Base-by-base conservation (phyloP, 306 rosid species). In the Rosa multiflora region DNA sequence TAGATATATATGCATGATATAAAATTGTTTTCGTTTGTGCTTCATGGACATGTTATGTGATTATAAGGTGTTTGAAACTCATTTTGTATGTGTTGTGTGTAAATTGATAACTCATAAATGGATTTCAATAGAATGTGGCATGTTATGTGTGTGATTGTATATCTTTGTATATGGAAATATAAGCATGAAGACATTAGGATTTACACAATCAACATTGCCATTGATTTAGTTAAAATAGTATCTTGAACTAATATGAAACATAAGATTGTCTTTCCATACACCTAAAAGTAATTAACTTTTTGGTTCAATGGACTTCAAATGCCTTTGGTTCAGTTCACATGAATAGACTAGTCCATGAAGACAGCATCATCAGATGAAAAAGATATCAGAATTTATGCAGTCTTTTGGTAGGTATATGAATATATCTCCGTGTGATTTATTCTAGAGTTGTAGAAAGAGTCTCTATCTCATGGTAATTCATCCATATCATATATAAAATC, bases 1-100 rank as follows among this genome's bases (percentile, higher is more conserved):
- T 23, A 71, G 53, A 13, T 20, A 37, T 74, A 39, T 8, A 67
- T 67, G 26, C 47, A 72, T 39, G 72, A 71, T 55, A 81, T 17
- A 17, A 29, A 53, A 62, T 43, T 76, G 73, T 64, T 64, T 42
- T 23, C 9, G 26, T 75, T 49, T 49, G 10, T 69, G 73, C 47
- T 69, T 44, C 73, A n/a, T 69, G 35, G 5, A 10, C 14, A 17
- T 72, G 10, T 51, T 10, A 51, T 72, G 58, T 26, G 44, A 64
- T 64, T 29, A 35, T 29, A 29, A 29, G n/a, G 42, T 62, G 42
- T 29, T 29, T 62, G 68, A 13, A 62, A 23, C 20, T 32, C 23
- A 2, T 64, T 32, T 7, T 10, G 70, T 35, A 13, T 64, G 15
- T 35, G 29, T 40, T 67, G 26, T 67, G 21, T 37, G 47, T 20